Conservation (phyloP, 202 grass and related monocot genomes). For the Panicum hallii region DNA sequence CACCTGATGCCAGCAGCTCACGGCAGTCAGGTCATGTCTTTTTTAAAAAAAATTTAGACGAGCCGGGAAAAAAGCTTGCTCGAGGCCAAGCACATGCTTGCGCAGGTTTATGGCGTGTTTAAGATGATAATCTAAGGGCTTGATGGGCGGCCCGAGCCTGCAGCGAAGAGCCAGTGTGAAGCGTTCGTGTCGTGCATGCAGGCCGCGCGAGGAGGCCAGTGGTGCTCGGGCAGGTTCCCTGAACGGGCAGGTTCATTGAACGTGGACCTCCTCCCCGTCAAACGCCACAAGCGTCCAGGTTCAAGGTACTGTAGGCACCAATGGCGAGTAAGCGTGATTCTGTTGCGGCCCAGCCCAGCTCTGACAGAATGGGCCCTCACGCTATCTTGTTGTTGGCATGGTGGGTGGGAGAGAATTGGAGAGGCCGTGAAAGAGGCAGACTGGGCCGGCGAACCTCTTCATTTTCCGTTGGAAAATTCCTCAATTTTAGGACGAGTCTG, state of each 20-base stretch:
- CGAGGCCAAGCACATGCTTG: background rate
- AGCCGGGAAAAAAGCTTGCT: background rate
- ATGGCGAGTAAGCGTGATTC: too few relatives aligned
- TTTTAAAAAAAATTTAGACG: background rate
- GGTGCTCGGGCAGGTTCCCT: background rate
- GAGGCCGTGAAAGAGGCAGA: too few relatives aligned
- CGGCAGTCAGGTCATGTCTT: background rate
- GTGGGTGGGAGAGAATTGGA: too few relatives aligned
- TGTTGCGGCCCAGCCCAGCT: background rate
- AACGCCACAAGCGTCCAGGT: background rate
- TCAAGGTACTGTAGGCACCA: background rate
- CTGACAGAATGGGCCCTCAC: background rate
- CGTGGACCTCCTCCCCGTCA: background rate
- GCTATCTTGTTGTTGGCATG: background rate
- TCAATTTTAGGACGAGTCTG: too few relatives aligned
- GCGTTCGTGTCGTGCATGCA: too few relatives aligned
- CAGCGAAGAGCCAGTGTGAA: background rate
- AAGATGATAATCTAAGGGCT: background rate
- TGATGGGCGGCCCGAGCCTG: background rate
- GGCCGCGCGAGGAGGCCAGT: too few relatives aligned
- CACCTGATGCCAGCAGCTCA: background rate
- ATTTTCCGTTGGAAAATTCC: too few relatives aligned
- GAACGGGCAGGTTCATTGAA: constrained; percentile 43
- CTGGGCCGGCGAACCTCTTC: too few relatives aligned
- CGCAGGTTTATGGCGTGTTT: background rate